Evolutionary conservation across 768 basidiomycete genomes (phyloP).

Genomic region (Termitomyces bulborhizus): DNA sequence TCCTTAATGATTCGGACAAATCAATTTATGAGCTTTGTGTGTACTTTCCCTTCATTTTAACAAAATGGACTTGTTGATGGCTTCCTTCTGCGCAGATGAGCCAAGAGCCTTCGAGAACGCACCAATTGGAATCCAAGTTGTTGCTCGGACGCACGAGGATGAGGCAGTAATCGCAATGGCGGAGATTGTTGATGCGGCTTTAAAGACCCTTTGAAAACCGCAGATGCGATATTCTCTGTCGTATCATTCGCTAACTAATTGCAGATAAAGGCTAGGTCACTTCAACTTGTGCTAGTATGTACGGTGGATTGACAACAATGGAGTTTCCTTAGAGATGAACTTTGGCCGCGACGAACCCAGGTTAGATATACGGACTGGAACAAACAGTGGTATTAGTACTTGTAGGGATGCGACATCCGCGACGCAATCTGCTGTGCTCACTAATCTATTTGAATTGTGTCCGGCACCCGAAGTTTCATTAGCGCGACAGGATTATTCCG

Average conservation of each 20-base stretch:
- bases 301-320: no score
- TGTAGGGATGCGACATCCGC: background rate
- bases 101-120: conserved; percentile 49
- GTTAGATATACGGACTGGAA: no score
- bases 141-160: conserved; percentile 68
- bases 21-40: background rate
- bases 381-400: no score
- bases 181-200: conserved; percentile 48
- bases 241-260: background rate
- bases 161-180: conserved; percentile 69
- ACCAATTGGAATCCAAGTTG: conserved; percentile 60
- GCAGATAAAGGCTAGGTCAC: background rate
- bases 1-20: background rate
- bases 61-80: background rate
- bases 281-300: background rate
- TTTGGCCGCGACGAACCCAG: no score
- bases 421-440: background rate
- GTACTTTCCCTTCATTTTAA: conserved; percentile 9
- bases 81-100: conserved; percentile 30
- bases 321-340: no score
- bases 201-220: conserved; percentile 21
- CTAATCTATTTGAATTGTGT: no score
- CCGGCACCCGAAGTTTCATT: background rate
- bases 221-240: background rate
- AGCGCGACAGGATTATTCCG: background rate